Base-by-base conservation (phyloP, 2,329 filamentous ascomycete species). In the Alternaria longipes region DNA sequence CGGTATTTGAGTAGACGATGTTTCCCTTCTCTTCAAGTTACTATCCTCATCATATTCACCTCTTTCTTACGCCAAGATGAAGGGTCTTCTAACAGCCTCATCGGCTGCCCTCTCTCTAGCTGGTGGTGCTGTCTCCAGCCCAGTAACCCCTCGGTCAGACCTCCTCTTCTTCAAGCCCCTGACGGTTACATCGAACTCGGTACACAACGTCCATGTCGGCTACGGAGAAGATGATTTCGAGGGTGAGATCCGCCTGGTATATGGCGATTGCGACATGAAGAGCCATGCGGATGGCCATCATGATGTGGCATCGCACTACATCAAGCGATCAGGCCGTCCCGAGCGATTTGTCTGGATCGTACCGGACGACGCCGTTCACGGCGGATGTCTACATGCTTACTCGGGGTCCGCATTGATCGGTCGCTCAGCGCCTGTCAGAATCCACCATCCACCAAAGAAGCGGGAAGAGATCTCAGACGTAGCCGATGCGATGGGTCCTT, bases 401-500 rank as follows among this genome's bases (percentile, higher is more conserved):
- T 79, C 79, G 5, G 78, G 75, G 3, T 68, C 76, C 7, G 59
- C 51, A 3, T 62, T 82, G 4, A 74, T 84, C 6, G 82, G 82
- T 40, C 75, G 79, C 47, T 84, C 82, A 11, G 60, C 70, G n/a
- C 75, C 78, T 9, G 72, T 84, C 41, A 67, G 68, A 5, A 69
- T 84, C 18, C 74, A 66, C 26, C 73, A 73, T 57, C 75, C 75
- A 24, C 76, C 78, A 18, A 66, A 70, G 41, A 76, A 74, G 56
- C 71, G 81, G 50, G 78, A 80, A 54, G 70, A 76, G 14, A 79
- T 81, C 5, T 77, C 81, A 2, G 77, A 81, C 18, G 84, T 89
- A 79, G 82, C 83, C 55, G 83, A 86, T 52, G 79, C 80, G 3
- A 86, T 80, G 70, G 87, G 88, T 0, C 85, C 87, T 1, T 90